Evolutionary conservation across 305 asterid species (phyloP).

Genomic region (Lippia alba): DNA sequence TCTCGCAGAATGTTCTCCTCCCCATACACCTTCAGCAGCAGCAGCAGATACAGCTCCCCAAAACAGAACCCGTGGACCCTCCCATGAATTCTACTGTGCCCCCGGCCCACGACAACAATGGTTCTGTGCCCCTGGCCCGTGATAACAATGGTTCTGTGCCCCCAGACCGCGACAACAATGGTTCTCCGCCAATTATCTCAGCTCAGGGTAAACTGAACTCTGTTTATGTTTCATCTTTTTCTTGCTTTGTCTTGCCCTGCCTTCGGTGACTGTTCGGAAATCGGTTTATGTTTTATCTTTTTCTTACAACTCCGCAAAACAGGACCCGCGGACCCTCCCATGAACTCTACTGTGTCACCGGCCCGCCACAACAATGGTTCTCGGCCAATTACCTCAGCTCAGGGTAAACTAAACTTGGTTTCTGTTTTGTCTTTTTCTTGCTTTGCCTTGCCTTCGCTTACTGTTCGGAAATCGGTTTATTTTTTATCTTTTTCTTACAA

Average conservation of each 20-base stretch:
- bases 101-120: slow-evolving; percentile 54
- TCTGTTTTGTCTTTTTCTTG: background rate
- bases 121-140: too few species aligned
- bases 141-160: too few species aligned
- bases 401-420: slow-evolving; percentile 42
- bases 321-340: slow-evolving; percentile 31
- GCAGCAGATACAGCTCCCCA: slow-evolving; percentile 15
- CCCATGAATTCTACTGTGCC: slow-evolving; percentile 43
- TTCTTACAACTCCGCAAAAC: slow-evolving; percentile 28
- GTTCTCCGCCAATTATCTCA: slow-evolving; percentile 31
- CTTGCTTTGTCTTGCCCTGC: background rate
- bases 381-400: slow-evolving; percentile 35
- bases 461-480: slow-evolving; percentile 8
- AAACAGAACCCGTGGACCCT: slow-evolving; percentile 29
- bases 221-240: background rate
- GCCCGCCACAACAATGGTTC: slow-evolving; percentile 44
- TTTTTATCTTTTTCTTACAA: background rate
- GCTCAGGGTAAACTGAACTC: slow-evolving; percentile 43
- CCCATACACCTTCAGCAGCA: slow-evolving; percentile 27
- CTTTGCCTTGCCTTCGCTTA: background rate
- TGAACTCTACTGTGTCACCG: slow-evolving; percentile 43
- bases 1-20: slow-evolving; percentile 40
- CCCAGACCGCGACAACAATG: too few species aligned
- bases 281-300: too few species aligned
- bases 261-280: too few species aligned